Conservation (phyloP, 352 stramenopile genomes). For the Globisporangium polare region DNA sequence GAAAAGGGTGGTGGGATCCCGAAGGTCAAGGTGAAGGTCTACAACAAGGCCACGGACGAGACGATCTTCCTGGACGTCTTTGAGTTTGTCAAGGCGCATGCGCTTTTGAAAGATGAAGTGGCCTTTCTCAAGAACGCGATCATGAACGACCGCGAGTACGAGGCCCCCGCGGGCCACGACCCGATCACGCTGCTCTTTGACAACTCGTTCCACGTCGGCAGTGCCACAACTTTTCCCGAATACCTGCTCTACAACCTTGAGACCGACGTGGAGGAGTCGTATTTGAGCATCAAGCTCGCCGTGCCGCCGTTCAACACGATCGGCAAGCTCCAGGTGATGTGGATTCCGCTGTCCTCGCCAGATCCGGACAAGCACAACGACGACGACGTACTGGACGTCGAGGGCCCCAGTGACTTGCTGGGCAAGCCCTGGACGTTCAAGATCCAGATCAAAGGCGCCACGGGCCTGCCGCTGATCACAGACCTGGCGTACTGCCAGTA, state of each 20-base stretch:
- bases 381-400: slow-evolving; percentile 68
- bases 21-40: slow-evolving; percentile 90
- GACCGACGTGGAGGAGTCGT: slow-evolving; percentile 87
- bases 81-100: slow-evolving; percentile 89
- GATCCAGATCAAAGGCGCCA: slow-evolving; percentile 79
- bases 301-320: slow-evolving; percentile 92
- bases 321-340: slow-evolving; percentile 88
- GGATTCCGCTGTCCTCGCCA: slow-evolving; percentile 80
- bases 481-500: slow-evolving; percentile 92
- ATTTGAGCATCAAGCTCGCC: slow-evolving; percentile 89
- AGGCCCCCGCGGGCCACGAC: slow-evolving; percentile 80
- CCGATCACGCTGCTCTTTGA: slow-evolving; percentile 92
- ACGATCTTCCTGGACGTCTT: slow-evolving; percentile 92
- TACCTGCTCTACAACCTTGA: slow-evolving; percentile 92
- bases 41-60: slow-evolving; percentile 85
- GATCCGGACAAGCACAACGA: slow-evolving; percentile 63
- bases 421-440: slow-evolving; percentile 91
- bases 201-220: slow-evolving; percentile 91
- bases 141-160: slow-evolving; percentile 85
- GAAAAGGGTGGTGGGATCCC: slow-evolving; percentile 55
- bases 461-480: slow-evolving; percentile 85
- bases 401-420: slow-evolving; percentile 71
- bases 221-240: slow-evolving; percentile 90
- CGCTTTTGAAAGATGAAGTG: slow-evolving; percentile 82
- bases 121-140: slow-evolving; percentile 91